Conservation (phyloP, 768 basidiomycete species). For the Auricularia sp. region DNA sequence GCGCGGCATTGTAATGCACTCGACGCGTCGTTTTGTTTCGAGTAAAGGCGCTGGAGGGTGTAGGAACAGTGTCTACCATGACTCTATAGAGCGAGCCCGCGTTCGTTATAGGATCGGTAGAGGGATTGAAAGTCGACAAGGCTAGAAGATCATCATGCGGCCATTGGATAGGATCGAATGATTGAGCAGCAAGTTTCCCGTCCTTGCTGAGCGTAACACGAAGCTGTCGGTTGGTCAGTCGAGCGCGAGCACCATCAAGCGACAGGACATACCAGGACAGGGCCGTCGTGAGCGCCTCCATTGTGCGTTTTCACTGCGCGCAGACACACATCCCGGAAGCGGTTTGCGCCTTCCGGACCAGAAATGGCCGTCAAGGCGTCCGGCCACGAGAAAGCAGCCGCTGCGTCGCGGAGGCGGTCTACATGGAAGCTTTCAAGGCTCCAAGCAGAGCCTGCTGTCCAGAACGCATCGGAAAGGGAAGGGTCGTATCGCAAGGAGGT, state of each 20-base stretch:
- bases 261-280: not conserved
- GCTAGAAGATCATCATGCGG: constrained; percentile 26
- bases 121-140: constrained; percentile 25
- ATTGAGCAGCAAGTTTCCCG: constrained; percentile 3
- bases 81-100: constrained; percentile 33
- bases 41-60: constrained; percentile 48
- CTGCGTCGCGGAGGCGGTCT: constrained; percentile 48
- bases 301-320: constrained; percentile 1
- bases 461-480: constrained; percentile 31
- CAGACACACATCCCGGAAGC: constrained; percentile 37
- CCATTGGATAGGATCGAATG: constrained; percentile 24
- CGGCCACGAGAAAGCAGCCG: constrained; percentile 42
- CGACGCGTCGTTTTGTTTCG: constrained; percentile 64
- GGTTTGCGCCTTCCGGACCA: not conserved
- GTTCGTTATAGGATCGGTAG: constrained; percentile 16
- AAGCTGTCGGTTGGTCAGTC: constrained; percentile 4
- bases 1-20: constrained; percentile 49
- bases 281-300: not conserved
- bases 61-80: constrained; percentile 45
- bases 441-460: constrained; percentile 55
- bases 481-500: constrained; percentile 55
- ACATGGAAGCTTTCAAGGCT: constrained; percentile 53
- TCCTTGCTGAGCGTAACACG: constrained; percentile 5
- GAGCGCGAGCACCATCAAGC: not conserved
- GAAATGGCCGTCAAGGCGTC: constrained; percentile 24